Evolutionary conservation across 2,329 filamentous ascomycete species (phyloP).

Genomic region (Ophiostoma australiae): DNA sequence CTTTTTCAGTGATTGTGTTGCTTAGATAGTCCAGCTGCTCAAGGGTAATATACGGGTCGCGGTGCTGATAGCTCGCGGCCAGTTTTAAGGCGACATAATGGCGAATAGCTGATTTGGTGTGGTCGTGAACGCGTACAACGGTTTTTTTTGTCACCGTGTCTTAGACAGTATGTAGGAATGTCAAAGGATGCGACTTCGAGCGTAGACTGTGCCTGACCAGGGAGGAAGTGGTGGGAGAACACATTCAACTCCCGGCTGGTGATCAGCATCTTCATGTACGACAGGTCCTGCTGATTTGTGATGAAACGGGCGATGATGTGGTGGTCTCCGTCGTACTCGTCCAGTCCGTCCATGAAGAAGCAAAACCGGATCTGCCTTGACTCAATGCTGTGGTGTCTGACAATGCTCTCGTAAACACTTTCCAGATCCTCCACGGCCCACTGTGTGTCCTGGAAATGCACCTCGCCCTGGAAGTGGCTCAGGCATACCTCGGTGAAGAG

Average conservation of each 20-base stretch:
- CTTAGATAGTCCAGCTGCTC: too few relatives aligned
- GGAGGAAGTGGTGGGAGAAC: not conserved
- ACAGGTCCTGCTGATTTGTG: not conserved
- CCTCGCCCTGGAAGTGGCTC: not conserved
- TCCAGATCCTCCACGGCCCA: not conserved
- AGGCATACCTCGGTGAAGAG: not conserved
- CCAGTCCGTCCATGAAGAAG: not conserved
- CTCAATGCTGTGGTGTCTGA: not conserved
- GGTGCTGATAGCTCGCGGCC: too few relatives aligned
- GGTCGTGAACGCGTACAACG: too few relatives aligned
- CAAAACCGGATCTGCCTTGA: not conserved
- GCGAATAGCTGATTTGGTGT: too few relatives aligned
- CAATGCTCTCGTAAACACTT: not conserved
- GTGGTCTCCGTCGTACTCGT: not conserved
- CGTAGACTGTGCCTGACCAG: too few relatives aligned
- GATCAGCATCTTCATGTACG: not conserved
- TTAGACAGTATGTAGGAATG: too few relatives aligned
- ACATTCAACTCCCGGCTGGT: not conserved
- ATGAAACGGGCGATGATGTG: not conserved
- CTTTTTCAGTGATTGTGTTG: too few relatives aligned
- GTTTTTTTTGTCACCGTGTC: too few relatives aligned
- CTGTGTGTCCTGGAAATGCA: not conserved
- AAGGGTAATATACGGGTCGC: too few relatives aligned
- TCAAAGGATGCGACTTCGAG: too few relatives aligned
- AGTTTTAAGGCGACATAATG: too few relatives aligned